Evolutionary conservation across 208 protist species (phyloP).

Genomic region (Leishmania gerbilli): DNA sequence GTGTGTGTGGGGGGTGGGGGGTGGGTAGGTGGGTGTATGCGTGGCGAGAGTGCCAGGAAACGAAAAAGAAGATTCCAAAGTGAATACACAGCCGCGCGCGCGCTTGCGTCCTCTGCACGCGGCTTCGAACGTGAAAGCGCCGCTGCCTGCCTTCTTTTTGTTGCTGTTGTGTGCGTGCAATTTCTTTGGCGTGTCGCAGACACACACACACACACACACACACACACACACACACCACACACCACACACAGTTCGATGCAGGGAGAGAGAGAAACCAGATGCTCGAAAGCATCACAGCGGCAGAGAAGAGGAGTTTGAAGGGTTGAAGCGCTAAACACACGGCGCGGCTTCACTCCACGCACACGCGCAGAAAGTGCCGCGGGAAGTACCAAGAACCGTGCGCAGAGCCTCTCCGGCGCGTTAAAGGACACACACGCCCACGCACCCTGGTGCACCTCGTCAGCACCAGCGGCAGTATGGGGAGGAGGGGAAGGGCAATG

Average conservation of each 20-base stretch:
- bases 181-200: neutral
- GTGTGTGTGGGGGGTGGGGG: neutral
- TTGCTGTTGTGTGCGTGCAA: neutral
- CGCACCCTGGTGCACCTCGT: neutral
- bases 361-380: neutral
- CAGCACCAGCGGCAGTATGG: neutral
- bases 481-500: neutral
- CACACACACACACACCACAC: neutral
- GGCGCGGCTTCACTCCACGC: neutral
- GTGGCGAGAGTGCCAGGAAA: neutral
- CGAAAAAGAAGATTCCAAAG: neutral
- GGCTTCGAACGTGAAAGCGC: neutral
- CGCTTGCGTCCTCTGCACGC: neutral
- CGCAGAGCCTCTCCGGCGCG: neutral
- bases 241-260: neutral
- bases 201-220: neutral
- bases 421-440: neutral
- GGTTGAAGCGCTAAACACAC: neutral
- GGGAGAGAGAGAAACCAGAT: neutral
- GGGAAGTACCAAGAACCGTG: neutral
- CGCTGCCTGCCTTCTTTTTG: neutral
- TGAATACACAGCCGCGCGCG: neutral
- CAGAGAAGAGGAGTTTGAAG: neutral
- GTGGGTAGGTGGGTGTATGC: too few relatives aligned
- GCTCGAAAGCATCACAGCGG: neutral